These are phyloP conservation scores for Phycomyces blakesleeanus DNA, from an alignment of 192 early-diverging fungal species.

Conservation along the genomic window DNA sequence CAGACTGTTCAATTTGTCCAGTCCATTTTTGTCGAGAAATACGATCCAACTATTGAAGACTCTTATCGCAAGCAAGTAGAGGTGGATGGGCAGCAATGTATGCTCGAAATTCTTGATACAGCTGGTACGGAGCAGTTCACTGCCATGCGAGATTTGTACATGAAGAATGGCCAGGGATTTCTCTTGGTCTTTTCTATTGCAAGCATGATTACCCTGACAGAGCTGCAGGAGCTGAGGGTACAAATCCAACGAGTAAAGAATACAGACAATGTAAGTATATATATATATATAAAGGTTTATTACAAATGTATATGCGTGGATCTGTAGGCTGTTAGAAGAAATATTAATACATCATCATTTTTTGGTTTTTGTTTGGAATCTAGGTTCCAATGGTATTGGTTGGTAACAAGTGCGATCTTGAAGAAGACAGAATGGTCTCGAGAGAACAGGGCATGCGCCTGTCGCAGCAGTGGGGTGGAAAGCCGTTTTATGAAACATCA, in stretches of 20 bases:
- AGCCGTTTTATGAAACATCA: constrained; percentile 81
- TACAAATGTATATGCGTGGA: too few relatives aligned
- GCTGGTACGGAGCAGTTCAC: constrained; percentile 70
- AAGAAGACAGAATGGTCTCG: constrained; percentile 60
- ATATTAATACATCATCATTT: too few relatives aligned
- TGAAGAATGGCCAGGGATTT: constrained; percentile 89
- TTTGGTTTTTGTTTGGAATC: too few relatives aligned
- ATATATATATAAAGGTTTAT: too few relatives aligned
- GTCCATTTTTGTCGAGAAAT: constrained; percentile 87
- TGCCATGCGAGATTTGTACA: constrained; percentile 84
- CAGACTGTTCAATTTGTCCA: constrained; percentile 89
- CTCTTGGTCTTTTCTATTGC: constrained; percentile 85
- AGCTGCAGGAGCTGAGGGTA: constrained; percentile 67
- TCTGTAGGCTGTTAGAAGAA: too few relatives aligned
- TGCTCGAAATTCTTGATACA: constrained; percentile 90
- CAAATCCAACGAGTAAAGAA: constrained; percentile 85
- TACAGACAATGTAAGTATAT: constrained; percentile 49
- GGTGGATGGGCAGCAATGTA: constrained; percentile 75
- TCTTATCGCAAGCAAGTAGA: constrained; percentile 84
- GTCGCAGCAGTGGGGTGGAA: constrained; percentile 60
- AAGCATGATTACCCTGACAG: constrained; percentile 67
- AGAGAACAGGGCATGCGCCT: constrained; percentile 62
- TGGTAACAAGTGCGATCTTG: constrained; percentile 90
- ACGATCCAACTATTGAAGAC: constrained; percentile 94
- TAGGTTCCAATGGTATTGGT: constrained; percentile 81